A percentile compares a stretch with the other conserved stretches of the same genome.
Evolutionary conservation across 306 rosid species (phyloP).

Genomic region (Gynostemma pentaphyllum): DNA sequence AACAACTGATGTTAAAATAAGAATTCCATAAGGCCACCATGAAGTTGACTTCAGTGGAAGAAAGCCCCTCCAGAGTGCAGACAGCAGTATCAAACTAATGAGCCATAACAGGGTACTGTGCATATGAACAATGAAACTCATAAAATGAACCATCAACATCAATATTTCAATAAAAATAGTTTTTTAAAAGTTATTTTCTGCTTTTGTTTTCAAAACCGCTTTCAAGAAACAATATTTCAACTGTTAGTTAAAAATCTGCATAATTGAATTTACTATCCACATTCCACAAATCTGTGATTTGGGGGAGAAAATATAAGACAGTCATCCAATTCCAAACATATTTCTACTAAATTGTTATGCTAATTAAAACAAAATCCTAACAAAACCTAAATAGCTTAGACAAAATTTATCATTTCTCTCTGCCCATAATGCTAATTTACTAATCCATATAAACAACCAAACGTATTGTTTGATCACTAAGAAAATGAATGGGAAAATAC

Average conservation of each 20-base stretch:
- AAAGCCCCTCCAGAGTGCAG: conserved; percentile 81
- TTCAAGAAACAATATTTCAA: no score
- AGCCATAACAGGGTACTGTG: conserved; percentile 81
- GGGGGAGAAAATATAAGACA: no score
- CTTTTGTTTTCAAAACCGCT: no score
- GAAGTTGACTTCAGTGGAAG: conserved; percentile 46
- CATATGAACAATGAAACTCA: conserved; percentile 4
- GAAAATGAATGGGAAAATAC: background rate
- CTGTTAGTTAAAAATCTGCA: no score
- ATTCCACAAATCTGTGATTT: no score
- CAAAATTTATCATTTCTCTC: background rate
- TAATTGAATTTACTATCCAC: no score
- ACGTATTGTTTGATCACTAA: background rate
- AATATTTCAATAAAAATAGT: background rate
- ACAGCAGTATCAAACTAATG: conserved; percentile 63
- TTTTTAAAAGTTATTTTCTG: background rate
- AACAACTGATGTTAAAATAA: conserved; percentile 57
- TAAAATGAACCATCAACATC: background rate
- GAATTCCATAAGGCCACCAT: conserved; percentile 69
- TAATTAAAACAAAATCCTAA: no score
- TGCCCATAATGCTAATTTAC: background rate
- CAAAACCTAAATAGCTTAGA: background rate
- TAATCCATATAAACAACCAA: background rate
- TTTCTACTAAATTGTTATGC: no score
- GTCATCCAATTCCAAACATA: no score